A percentile compares a stretch with the other conserved stretches of the same genome.
Evolutionary conservation across 2,329 filamentous ascomycete genomes (phyloP).

Genomic region (Phyllosticta citriasiana): DNA sequence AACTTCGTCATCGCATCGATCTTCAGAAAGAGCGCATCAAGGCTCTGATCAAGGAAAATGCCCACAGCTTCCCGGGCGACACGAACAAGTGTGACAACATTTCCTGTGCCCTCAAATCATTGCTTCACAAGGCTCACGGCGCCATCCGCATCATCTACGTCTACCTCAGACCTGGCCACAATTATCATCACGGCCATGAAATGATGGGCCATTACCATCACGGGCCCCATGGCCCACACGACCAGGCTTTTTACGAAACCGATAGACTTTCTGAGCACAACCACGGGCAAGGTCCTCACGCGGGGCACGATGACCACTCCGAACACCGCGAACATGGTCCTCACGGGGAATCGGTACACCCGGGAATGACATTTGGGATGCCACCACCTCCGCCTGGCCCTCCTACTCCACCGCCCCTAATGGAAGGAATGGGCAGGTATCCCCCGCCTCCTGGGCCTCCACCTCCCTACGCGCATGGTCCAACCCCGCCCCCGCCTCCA

Average conservation of each 20-base stretch:
- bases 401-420: not conserved
- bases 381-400: not conserved
- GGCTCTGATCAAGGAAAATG: conserved; percentile 20
- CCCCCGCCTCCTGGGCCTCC: conserved; percentile 5
- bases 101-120: conserved; percentile 31
- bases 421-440: not conserved
- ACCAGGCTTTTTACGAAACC: conserved; percentile 11
- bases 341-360: conserved; percentile 8
- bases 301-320: not conserved
- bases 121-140: conserved; percentile 26
- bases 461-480: conserved; percentile 10
- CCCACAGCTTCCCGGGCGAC: conserved; percentile 27
- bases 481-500: not conserved
- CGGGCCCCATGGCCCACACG: conserved; percentile 16
- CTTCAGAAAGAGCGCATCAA: conserved; percentile 27
- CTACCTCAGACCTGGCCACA: conserved; percentile 18
- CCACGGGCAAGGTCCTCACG: not conserved
- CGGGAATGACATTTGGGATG: not conserved
- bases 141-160: conserved; percentile 23
- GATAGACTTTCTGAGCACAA: not conserved
- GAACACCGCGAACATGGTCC: conserved; percentile 9
- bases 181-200: conserved; percentile 12
- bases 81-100: conserved; percentile 34
- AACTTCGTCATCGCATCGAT: conserved; percentile 28
- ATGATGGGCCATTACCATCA: conserved; percentile 14